phyloP scores from a whole-genome alignment of 2,329 filamentous ascomycete species.

The Fusarium goolgardi region DNA sequence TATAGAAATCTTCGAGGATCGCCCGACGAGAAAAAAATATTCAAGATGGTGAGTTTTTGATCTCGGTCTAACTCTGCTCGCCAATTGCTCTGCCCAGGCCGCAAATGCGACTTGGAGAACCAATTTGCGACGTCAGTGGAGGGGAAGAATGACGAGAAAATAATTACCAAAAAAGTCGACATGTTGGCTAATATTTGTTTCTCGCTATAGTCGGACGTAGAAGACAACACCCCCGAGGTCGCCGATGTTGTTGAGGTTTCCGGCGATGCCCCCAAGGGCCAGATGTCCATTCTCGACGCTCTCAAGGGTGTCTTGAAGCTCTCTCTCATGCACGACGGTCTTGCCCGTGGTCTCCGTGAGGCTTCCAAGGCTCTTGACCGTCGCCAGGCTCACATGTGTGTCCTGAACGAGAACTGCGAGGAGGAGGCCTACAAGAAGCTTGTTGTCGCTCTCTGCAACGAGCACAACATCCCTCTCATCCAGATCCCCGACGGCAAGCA shows the following conservation, averaged over 20 bases:
- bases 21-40: slow-evolving; percentile 66
- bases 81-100: slow-evolving; percentile 35
- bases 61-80: not conserved
- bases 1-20: slow-evolving; percentile 73
- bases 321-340: slow-evolving; percentile 98
- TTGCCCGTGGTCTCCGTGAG: slow-evolving; percentile 97
- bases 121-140: slow-evolving; percentile 29
- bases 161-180: slow-evolving; percentile 15
- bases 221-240: slow-evolving; percentile 94
- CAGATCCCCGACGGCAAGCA: slow-evolving; percentile 99
- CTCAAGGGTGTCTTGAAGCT: slow-evolving; percentile 99
- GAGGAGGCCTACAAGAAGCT: slow-evolving; percentile 99
- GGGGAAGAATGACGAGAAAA: slow-evolving; percentile 4
- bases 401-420: slow-evolving; percentile 99
- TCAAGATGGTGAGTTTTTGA: slow-evolving; percentile 68
- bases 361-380: slow-evolving; percentile 98
- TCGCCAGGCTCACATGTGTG: slow-evolving; percentile 99
- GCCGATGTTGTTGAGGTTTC: slow-evolving; percentile 93
- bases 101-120: slow-evolving; percentile 6
- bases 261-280: slow-evolving; percentile 89
- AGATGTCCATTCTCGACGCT: slow-evolving; percentile 98
- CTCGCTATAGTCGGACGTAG: slow-evolving; percentile 91
- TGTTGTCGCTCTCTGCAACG: slow-evolving; percentile 96
- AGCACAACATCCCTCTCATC: slow-evolving; percentile 99
- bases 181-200: slow-evolving; percentile 38